Percentiles rank a stretch among this genome's conserved stretches.
Evolutionary conservation across 371 early-diverging fungal species (phyloP).

Genomic region (Mucor plumbeus): DNA sequence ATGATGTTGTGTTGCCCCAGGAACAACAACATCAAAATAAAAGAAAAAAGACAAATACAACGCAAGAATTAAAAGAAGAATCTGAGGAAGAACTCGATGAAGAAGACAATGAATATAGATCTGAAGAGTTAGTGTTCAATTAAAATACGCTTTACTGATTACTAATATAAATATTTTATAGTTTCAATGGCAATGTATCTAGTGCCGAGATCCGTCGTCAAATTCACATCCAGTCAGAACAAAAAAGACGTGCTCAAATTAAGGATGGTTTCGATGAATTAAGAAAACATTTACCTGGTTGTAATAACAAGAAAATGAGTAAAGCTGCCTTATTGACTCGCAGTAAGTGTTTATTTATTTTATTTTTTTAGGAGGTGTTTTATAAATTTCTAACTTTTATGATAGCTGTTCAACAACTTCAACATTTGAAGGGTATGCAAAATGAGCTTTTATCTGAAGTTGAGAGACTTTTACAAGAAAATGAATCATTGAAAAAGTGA

Average conservation of each 20-base stretch:
- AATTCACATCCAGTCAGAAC: slow-evolving; percentile 61
- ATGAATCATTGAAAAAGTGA: slow-evolving; percentile 56
- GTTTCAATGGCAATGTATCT: slow-evolving; percentile 15
- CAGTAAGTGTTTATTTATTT: slow-evolving; percentile 39
- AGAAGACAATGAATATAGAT: slow-evolving; percentile 27
- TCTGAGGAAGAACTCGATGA: slow-evolving; percentile 39
- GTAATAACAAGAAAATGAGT: slow-evolving; percentile 61
- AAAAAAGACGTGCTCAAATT: slow-evolving; percentile 58
- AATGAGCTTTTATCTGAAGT: slow-evolving; percentile 53
- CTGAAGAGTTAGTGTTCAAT: slow-evolving; percentile 28
- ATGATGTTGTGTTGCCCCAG: slow-evolving; percentile 7
- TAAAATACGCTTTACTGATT: neutral
- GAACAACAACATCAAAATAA: slow-evolving; percentile 25
- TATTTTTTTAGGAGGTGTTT: neutral
- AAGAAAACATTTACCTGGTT: slow-evolving; percentile 55
- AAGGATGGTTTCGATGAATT: slow-evolving; percentile 61
- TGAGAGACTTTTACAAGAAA: slow-evolving; percentile 54
- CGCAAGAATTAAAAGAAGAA: slow-evolving; percentile 16
- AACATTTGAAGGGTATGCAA: slow-evolving; percentile 54
- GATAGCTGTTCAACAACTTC: slow-evolving; percentile 55
- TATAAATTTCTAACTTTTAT: neutral
- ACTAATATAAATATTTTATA: neutral
- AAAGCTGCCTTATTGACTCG: slow-evolving; percentile 60
- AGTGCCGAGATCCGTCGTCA: slow-evolving; percentile 53
- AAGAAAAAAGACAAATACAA: slow-evolving; percentile 24